These are phyloP conservation scores for Aspergillus texensis DNA, from an alignment of 2,329 filamentous ascomycete species.

Conservation along the genomic window DNA sequence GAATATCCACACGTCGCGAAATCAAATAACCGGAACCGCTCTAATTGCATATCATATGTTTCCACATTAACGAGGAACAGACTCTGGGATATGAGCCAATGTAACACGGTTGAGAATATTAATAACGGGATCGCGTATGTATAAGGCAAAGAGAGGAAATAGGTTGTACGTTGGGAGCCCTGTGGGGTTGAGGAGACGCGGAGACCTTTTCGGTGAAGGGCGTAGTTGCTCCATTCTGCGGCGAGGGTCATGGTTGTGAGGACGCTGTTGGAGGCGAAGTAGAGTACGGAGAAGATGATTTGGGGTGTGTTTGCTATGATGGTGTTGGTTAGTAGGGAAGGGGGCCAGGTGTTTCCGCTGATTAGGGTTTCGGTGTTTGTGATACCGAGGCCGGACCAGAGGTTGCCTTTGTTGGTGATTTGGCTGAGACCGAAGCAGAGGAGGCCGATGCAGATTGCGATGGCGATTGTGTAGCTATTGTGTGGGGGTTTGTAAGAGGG, in stretches of 20 bases:
- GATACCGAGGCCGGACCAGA: slow-evolving; percentile 6
- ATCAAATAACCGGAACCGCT: neutral
- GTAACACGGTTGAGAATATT: slow-evolving; percentile 32
- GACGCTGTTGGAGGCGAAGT: slow-evolving; percentile 35
- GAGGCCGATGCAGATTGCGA: slow-evolving; percentile 2
- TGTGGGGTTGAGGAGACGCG: slow-evolving; percentile 39
- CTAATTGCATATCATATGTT: slow-evolving; percentile 13
- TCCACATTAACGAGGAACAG: slow-evolving; percentile 45
- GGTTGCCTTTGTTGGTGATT: neutral
- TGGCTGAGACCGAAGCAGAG: slow-evolving; percentile 4
- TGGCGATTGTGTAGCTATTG: neutral
- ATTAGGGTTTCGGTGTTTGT: slow-evolving; percentile 7
- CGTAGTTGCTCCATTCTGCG: slow-evolving; percentile 51
- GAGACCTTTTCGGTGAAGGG: slow-evolving; percentile 32
- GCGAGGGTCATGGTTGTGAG: slow-evolving; percentile 50
- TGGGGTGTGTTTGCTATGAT: slow-evolving; percentile 39
- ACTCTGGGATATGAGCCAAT: slow-evolving; percentile 51
- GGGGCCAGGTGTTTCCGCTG: slow-evolving; percentile 2
- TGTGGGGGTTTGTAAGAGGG: neutral
- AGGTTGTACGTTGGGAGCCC: slow-evolving; percentile 42
- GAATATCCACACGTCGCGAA: slow-evolving; percentile 12
- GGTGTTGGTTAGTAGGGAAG: slow-evolving; percentile 14
- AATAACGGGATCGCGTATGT: slow-evolving; percentile 42
- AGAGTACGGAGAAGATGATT: slow-evolving; percentile 35
- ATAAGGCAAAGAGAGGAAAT: slow-evolving; percentile 32